These are phyloP conservation scores for Suillus subluteus DNA, from an alignment of 768 basidiomycete genomes.

Conservation along the genomic window DNA sequence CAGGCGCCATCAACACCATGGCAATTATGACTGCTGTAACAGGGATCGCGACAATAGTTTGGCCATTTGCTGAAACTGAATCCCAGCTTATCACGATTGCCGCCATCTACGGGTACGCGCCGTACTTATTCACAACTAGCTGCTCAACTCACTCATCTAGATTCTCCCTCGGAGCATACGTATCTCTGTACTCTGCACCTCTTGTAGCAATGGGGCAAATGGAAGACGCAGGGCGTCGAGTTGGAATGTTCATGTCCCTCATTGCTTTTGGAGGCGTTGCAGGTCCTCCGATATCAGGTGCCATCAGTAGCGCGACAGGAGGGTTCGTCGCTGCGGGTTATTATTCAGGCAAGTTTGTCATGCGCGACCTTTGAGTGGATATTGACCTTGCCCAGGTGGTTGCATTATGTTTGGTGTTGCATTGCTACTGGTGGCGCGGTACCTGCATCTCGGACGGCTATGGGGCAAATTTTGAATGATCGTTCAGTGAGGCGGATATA, in stretches of 20 bases:
- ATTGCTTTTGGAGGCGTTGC: conserved; percentile 65
- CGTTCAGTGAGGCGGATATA: neutral
- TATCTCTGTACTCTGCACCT: conserved; percentile 58
- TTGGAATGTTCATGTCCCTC: conserved; percentile 67
- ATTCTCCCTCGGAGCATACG: conserved; percentile 63
- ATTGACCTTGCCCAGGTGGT: conserved; percentile 32
- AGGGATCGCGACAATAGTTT: conserved; percentile 63
- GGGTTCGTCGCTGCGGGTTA: conserved; percentile 40
- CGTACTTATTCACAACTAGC: neutral
- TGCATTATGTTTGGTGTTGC: conserved; percentile 44
- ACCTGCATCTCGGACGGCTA: conserved; percentile 43
- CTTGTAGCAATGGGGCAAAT: conserved; percentile 63
- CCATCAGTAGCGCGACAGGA: conserved; percentile 56
- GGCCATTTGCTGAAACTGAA: conserved; percentile 63
- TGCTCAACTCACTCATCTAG: conserved; percentile 34
- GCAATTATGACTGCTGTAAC: conserved; percentile 61
- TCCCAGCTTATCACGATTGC: conserved; percentile 54
- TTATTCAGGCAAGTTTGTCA: conserved; percentile 42
- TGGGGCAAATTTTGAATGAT: conserved; percentile 36
- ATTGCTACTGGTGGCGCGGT: conserved; percentile 43
- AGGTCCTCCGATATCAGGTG: conserved; percentile 77
- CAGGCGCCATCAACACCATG: conserved; percentile 72
- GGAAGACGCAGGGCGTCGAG: conserved; percentile 63
- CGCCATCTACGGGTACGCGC: conserved; percentile 64
- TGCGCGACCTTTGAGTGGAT: neutral